These are phyloP conservation scores for Passiflora organensis DNA, from an alignment of 345 rosid genomes.

Conservation along the genomic window DNA sequence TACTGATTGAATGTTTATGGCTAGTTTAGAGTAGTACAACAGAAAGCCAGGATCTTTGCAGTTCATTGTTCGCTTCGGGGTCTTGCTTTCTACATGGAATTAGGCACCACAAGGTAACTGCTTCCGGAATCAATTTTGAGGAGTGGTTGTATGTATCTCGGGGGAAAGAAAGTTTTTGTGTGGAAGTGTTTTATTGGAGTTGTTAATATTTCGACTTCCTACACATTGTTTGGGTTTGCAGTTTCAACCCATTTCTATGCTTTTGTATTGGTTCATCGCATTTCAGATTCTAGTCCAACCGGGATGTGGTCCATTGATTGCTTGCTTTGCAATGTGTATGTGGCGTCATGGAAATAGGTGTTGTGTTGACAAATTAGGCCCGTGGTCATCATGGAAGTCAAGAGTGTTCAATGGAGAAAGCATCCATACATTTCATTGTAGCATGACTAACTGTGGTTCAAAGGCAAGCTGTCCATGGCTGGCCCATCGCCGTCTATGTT, in stretches of 20 bases:
- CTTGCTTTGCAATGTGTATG: background rate
- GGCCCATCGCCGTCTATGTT: conserved; percentile 21
- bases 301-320: background rate
- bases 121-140: background rate
- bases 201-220: too few species aligned
- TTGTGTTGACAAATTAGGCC: conserved; percentile 37
- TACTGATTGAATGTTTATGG: background rate
- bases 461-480: conserved; percentile 19
- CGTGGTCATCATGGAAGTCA: conserved; percentile 36
- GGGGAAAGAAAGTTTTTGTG: background rate
- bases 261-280: background rate
- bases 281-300: background rate
- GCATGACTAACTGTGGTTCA: conserved; percentile 12
- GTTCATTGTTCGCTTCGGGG: background rate
- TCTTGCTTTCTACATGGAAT: conserved; percentile 31
- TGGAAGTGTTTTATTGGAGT: background rate
- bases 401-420: conserved; percentile 23
- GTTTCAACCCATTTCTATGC: background rate
- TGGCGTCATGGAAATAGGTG: conserved; percentile 25
- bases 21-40: background rate
- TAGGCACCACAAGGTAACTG: conserved; percentile 31
- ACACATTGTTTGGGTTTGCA: background rate
- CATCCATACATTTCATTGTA: conserved; percentile 15
- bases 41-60: background rate
- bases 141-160: background rate